Percentiles rank a stretch among this genome's conserved stretches.
Evolutionary conservation across 768 basidiomycete genomes (phyloP).

Genomic region (Russula dissimulans): DNA sequence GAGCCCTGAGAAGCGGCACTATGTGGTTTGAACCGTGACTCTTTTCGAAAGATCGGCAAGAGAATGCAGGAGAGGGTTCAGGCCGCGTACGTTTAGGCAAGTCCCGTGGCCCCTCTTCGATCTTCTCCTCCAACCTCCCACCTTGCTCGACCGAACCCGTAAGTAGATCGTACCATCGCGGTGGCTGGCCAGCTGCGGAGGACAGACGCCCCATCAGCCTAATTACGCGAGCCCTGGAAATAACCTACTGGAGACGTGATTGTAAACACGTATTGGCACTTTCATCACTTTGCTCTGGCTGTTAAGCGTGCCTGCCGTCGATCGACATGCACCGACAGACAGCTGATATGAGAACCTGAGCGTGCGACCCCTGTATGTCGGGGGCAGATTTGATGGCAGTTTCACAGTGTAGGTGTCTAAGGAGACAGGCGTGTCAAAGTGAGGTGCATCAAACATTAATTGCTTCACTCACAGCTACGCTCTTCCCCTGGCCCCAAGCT

Average conservation of each 20-base stretch:
- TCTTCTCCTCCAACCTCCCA: constrained; percentile 13
- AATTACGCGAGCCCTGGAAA: neutral
- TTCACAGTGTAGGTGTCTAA: constrained; percentile 72
- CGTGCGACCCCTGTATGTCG: constrained; percentile 79
- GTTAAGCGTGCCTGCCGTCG: constrained; percentile 33
- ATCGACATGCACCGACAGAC: constrained; percentile 77
- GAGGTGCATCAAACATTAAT: neutral
- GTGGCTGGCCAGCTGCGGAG: constrained; percentile 10
- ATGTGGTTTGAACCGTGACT: neutral
- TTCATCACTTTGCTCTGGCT: constrained; percentile 74
- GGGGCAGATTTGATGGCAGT: constrained; percentile 76
- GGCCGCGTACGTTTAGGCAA: constrained; percentile 7
- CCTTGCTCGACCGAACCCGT: constrained; percentile 4
- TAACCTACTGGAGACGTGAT: constrained; percentile 61
- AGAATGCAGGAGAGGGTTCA: neutral
- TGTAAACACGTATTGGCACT: constrained; percentile 87
- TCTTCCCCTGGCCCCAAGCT: constrained; percentile 75
- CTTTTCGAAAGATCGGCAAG: neutral
- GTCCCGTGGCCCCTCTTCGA: constrained; percentile 6
- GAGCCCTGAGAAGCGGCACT: constrained; percentile 4
- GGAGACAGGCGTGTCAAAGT: constrained; percentile 2
- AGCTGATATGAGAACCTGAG: constrained; percentile 86
- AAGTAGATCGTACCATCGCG: constrained; percentile 7
- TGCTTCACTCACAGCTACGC: constrained; percentile 56
- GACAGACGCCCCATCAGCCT: neutral